phyloP scores from a whole-genome alignment of 305 asterid genomes.

The Fraxinus sp. region DNA sequence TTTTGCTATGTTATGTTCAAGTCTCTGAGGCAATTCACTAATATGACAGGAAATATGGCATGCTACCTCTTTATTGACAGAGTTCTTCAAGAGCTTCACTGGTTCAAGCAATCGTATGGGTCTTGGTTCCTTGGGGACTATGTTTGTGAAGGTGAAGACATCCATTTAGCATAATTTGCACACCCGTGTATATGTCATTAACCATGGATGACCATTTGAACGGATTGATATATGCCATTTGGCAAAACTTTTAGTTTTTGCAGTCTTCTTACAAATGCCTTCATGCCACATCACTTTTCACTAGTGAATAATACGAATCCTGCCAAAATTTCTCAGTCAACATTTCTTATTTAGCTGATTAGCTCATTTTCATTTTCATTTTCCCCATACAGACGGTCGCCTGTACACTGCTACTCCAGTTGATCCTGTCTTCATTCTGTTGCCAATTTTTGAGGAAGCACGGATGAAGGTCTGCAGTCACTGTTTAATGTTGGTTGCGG shows the following conservation, averaged over 20 bases:
- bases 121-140: constrained; percentile 97
- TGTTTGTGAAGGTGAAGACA: constrained; percentile 72
- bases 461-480: constrained; percentile 68
- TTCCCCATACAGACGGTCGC: constrained; percentile 64
- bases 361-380: not conserved
- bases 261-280: constrained; percentile 7
- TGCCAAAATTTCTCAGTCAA: not conserved
- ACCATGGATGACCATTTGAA: not conserved
- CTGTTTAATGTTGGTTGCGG: constrained; percentile 10
- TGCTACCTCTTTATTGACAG: constrained; percentile 54
- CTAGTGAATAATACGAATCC: not conserved
- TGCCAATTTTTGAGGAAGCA: constrained; percentile 92
- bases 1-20: not conserved
- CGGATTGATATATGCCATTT: not conserved
- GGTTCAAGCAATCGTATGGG: constrained; percentile 84
- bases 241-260: constrained; percentile 10
- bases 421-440: constrained; percentile 84
- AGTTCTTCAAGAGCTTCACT: constrained; percentile 74
- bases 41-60: constrained; percentile 50
- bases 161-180: not conserved
- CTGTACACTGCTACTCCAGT: constrained; percentile 81
- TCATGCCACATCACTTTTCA: not conserved
- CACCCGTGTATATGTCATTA: not conserved
- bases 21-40: constrained; percentile 3
- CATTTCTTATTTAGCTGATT: constrained; percentile 13